Evolutionary conservation across 805 yeast species (phyloP).

Genomic region (Teunomyces gatunensis): DNA sequence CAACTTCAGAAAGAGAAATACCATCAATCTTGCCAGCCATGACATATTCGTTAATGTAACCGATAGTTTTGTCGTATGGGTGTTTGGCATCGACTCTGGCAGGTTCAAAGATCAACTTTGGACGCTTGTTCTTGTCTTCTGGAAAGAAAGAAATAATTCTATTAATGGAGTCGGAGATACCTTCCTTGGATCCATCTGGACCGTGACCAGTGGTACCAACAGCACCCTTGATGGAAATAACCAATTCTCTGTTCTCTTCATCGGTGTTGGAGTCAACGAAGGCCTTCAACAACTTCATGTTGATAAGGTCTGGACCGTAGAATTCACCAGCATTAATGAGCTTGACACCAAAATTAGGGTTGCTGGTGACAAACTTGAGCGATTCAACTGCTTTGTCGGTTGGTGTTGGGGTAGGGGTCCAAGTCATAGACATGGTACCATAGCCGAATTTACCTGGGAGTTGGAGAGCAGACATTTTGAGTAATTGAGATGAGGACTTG

Average conservation of each 20-base stretch:
- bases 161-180: slow-evolving; percentile 48
- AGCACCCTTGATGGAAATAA: slow-evolving; percentile 71
- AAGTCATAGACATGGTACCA: slow-evolving; percentile 82
- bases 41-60: slow-evolving; percentile 54
- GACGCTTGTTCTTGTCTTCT: slow-evolving; percentile 23
- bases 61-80: slow-evolving; percentile 59
- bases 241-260: slow-evolving; percentile 48
- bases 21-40: slow-evolving; percentile 67
- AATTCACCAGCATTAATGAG: slow-evolving; percentile 77
- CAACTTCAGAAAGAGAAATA: slow-evolving; percentile 72
- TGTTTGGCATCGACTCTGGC: slow-evolving; percentile 64
- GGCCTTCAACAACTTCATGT: slow-evolving; percentile 53
- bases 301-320: slow-evolving; percentile 56
- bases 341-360: slow-evolving; percentile 46
- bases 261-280: slow-evolving; percentile 61
- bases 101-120: slow-evolving; percentile 52
- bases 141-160: slow-evolving; percentile 33
- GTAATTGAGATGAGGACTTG: neutral
- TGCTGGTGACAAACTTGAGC: slow-evolving; percentile 43
- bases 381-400: slow-evolving; percentile 51
- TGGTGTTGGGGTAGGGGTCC: slow-evolving; percentile 59
- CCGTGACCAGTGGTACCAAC: slow-evolving; percentile 28
- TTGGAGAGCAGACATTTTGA: neutral
- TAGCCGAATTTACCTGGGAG: slow-evolving; percentile 49
- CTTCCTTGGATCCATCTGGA: slow-evolving; percentile 53